Evolutionary conservation across 805 yeast species (phyloP), one percentile per base, ranked within the genome.

Genomic region (Kodamaea neixiangensis): DNA sequence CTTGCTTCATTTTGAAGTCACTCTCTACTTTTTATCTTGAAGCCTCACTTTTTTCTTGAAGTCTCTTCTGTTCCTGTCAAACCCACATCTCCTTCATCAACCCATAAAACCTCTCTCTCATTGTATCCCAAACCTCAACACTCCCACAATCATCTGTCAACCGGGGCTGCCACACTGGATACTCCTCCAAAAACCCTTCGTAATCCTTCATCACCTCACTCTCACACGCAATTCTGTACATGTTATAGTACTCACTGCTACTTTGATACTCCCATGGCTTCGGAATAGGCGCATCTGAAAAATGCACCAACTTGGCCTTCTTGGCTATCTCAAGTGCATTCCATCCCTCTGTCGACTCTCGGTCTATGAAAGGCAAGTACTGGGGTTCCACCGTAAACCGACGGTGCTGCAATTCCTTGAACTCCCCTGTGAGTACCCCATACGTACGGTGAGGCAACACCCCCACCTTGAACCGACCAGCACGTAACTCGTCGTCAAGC

Each of bases 251-350:
- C 7, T 50, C 63, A 9, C 31, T 22, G 35, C 61, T 55, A 45
- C 62, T 56, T 44, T 65, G 64, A 2, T 54, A 37, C 38, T 59
- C 60, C 90, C 90, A 85, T 3, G 89, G 90, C 59, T 86, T 85
- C 0, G 84, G 81, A 5, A 84, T 64, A 5, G 90, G 90, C 33
- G 77, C 75, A 59, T 86, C 91, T 2, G 86, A 80, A 62, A 80
- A 86, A 61, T 86, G 91, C 22, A 83, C 62, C 48, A 81, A 69
- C 58, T 76, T 78, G 4, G 77, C 63, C 9, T 68, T 62, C 5
- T 59, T 53, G 6, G 67, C 52, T 11, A 64, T 58, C 18, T 58
- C 35, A 5, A 42, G 25, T 2, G 76, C 59, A 22, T 66, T 54
- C 81, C 82, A 76, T 44, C 61, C 66, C 2, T 50, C 54, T 14